Evolutionary conservation across 2,329 filamentous ascomycete species (phyloP).

Genomic region (Fonsecaea pedrosoi): DNA sequence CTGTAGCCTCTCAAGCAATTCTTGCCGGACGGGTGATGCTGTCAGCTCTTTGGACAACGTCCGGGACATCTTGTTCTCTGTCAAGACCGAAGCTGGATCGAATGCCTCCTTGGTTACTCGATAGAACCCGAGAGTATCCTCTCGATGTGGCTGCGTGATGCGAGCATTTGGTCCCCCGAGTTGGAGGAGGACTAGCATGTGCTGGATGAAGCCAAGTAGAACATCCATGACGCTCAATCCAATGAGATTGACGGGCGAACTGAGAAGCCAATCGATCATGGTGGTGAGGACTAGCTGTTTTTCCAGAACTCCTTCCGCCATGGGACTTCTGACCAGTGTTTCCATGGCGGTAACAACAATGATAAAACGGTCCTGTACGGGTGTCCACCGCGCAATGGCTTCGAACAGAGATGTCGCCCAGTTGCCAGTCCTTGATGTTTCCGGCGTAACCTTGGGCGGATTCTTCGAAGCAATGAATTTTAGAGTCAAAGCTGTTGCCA

Average conservation of each 20-base stretch:
- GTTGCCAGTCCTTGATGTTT: conserved; percentile 59
- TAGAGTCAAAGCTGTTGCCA: conserved; percentile 75
- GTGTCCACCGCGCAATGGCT: conserved; percentile 82
- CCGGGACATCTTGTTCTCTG: conserved; percentile 20
- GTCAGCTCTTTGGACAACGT: conserved; percentile 46
- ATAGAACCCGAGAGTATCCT: conserved; percentile 43
- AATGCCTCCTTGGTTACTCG: conserved; percentile 39
- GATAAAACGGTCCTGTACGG: conserved; percentile 91
- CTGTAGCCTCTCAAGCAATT: conserved; percentile 74
- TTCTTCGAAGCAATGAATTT: conserved; percentile 70
- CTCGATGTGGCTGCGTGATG: conserved; percentile 46
- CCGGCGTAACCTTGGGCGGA: conserved; percentile 55
- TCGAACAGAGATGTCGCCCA: conserved; percentile 87
- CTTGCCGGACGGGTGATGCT: conserved; percentile 62
- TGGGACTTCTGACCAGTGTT: conserved; percentile 69
- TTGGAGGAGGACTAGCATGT: conserved; percentile 79
- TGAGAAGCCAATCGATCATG: conserved; percentile 80
- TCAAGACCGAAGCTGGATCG: conserved; percentile 34
- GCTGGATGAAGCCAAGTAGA: conserved; percentile 80
- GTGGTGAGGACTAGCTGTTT: conserved; percentile 77
- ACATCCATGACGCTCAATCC: conserved; percentile 97
- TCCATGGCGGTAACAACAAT: conserved; percentile 86
- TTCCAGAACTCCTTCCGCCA: conserved; percentile 73
- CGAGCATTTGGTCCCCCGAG: conserved; percentile 57
- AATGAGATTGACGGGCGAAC: conserved; percentile 90